Conservation (phyloP, 345 rosid genomes). For the Cardamine chenopodiifolia region DNA sequence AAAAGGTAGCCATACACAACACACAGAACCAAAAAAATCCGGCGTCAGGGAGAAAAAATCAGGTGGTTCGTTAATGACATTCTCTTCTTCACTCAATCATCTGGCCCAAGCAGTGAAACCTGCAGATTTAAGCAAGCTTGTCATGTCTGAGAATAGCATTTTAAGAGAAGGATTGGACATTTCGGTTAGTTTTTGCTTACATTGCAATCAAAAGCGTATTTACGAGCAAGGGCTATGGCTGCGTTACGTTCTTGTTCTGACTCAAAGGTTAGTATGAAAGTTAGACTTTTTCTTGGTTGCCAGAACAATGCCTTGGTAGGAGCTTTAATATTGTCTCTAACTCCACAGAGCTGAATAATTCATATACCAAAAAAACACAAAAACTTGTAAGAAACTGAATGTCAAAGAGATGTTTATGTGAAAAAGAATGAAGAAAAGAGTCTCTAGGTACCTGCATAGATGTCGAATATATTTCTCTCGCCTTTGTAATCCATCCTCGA, state of each 20-base stretch:
- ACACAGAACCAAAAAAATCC: slow-evolving; percentile 36
- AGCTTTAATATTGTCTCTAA: slow-evolving; percentile 52
- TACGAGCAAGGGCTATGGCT: slow-evolving; percentile 78
- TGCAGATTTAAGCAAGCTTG: slow-evolving; percentile 44
- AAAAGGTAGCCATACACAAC: slow-evolving; percentile 27
- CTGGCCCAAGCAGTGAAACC: slow-evolving; percentile 87
- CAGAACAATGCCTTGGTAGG: slow-evolving; percentile 79
- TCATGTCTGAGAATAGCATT: background rate
- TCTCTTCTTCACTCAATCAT: slow-evolving; percentile 47
- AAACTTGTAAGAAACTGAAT: slow-evolving; percentile 1
- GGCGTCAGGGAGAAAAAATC: slow-evolving; percentile 18
- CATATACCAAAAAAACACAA: background rate
- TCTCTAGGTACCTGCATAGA: slow-evolving; percentile 77
- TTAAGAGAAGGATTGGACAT: background rate
- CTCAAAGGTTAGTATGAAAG: slow-evolving; percentile 74
- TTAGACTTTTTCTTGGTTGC: slow-evolving; percentile 89
- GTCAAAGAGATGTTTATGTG: slow-evolving; percentile 1
- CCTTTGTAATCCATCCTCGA: slow-evolving; percentile 97
- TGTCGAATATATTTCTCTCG: slow-evolving; percentile 82
- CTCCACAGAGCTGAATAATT: slow-evolving; percentile 72
- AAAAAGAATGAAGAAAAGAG: background rate
- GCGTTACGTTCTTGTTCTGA: slow-evolving; percentile 88
- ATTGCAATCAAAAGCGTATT: slow-evolving; percentile 83
- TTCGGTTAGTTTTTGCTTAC: slow-evolving; percentile 46
- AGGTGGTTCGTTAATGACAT: slow-evolving; percentile 33